Evolutionary conservation across 2,329 filamentous ascomycete species (phyloP), one percentile per base, ranked within the genome.

Genomic region (Hymenoscyphus fructigenus): DNA sequence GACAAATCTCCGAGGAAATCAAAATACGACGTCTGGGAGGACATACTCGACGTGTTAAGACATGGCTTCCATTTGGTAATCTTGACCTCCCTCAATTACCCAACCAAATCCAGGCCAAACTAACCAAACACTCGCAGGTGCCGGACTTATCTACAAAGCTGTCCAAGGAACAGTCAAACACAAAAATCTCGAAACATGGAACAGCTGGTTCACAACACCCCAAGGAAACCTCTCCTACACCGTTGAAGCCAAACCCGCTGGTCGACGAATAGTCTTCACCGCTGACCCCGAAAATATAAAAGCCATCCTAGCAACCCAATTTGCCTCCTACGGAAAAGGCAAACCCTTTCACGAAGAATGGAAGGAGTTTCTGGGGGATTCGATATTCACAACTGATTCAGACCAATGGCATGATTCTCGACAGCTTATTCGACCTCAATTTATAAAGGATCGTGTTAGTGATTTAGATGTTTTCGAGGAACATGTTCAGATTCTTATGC

Each of bases 211-310:
- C 72, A 71, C 71, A 9, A 76, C 77, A 17, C 76, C 73, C 14
- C 72, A 78, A n/a, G 44, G n/a, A 50, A 65, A 59, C 17, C 55
- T 36, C 26, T 36, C 78, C 36, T 87, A 82, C 70, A 93, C 91
- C 0, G 78, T 83, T 47, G 91, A 94, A 77, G 76, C 79, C 12
- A 38, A 53, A 7, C 68, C 68, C 12, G 71, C 60, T 17, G 71
- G 72, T 17, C 65, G 67, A 5, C 69, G 72, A 7, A 56, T 67
- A 9, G 76, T 96, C 65, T 83, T 95, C 73, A 97, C 93, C 0
- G 85, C 85, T 5, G 92, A 97, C 70, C 90, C 91, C 0, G 92
- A 96, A 73, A 97, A 97, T 75, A 90, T 96, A 80, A 96, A 97
- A 77, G 91, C 93, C 5, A 84, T 97, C 26, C 82, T 97, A n/a